Percentiles rank a stretch among this genome's conserved stretches.
phyloP scores from a whole-genome alignment of 2,329 filamentous ascomycete species.

The Fusarium brachygibbosum region DNA sequence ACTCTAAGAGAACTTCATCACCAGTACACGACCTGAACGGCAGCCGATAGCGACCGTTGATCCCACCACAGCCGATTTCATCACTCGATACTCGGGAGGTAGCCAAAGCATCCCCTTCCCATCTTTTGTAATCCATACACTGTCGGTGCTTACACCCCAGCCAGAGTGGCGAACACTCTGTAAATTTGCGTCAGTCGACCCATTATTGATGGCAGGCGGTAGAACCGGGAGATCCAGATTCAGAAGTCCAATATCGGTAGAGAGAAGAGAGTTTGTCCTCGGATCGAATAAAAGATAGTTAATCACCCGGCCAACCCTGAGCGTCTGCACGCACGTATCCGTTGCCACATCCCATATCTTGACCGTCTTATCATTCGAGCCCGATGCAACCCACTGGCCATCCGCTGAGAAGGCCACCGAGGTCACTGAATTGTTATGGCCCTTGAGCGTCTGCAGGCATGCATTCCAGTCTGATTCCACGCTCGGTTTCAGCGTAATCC shows the following conservation, averaged over 20 bases:
- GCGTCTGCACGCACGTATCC: neutral
- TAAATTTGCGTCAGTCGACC: neutral
- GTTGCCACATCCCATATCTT: neutral
- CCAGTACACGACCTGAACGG: constrained; percentile 22
- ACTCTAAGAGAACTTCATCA: constrained; percentile 28
- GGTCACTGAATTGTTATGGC: neutral
- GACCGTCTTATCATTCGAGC: neutral
- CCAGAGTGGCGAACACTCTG: neutral
- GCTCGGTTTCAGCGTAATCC: neutral
- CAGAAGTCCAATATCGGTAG: neutral
- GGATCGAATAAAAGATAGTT: neutral
- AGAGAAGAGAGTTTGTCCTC: neutral
- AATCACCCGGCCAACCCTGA: neutral
- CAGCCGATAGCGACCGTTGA: constrained; percentile 6
- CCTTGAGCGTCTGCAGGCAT: neutral
- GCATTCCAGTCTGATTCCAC: neutral
- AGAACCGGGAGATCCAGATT: neutral
- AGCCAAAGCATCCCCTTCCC: neutral
- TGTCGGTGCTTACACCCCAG: neutral
- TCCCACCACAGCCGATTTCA: neutral
- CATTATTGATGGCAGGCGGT: neutral
- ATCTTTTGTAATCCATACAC: constrained; percentile 1
- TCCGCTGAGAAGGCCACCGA: neutral
- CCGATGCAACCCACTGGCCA: neutral
- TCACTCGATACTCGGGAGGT: neutral